Percentiles rank a stretch among this genome's conserved stretches.
Conservation (phyloP, 305 asterid species). For the Withania somnifera region DNA sequence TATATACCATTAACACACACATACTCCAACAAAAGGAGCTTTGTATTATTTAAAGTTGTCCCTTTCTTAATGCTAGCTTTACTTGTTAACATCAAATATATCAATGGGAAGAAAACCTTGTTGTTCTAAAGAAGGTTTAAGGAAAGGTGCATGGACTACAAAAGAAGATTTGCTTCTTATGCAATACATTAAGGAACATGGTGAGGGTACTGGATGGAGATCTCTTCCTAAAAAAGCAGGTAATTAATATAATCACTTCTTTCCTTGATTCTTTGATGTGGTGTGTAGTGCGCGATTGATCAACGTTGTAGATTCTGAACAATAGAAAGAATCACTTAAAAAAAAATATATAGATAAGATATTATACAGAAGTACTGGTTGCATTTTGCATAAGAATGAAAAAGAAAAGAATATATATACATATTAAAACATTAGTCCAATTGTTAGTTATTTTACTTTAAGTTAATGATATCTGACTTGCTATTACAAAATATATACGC, state of each 20-base stretch:
- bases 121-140: constrained; percentile 7
- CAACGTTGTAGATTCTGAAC: not conserved
- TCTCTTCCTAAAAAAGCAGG: constrained; percentile 10
- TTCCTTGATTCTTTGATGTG: not conserved
- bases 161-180: constrained; percentile 3
- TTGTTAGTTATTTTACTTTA: no score
- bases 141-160: constrained; percentile 3
- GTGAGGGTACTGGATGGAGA: constrained; percentile 12
- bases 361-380: no score
- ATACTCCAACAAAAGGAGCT: not conserved
- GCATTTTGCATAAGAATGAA: no score
- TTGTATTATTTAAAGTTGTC: not conserved
- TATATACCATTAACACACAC: no score
- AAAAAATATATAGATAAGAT: no score
- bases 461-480: no score
- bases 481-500: no score
- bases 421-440: no score
- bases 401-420: no score
- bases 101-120: constrained; percentile 6
- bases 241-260: not conserved
- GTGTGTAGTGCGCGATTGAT: not conserved
- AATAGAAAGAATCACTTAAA: not conserved
- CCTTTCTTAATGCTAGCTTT: not conserved
- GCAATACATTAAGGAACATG: not conserved
- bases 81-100: no score